These are phyloP conservation scores for Ascochyta fabae DNA, from an alignment of 2,329 filamentous ascomycete species.

Conservation along the genomic window DNA sequence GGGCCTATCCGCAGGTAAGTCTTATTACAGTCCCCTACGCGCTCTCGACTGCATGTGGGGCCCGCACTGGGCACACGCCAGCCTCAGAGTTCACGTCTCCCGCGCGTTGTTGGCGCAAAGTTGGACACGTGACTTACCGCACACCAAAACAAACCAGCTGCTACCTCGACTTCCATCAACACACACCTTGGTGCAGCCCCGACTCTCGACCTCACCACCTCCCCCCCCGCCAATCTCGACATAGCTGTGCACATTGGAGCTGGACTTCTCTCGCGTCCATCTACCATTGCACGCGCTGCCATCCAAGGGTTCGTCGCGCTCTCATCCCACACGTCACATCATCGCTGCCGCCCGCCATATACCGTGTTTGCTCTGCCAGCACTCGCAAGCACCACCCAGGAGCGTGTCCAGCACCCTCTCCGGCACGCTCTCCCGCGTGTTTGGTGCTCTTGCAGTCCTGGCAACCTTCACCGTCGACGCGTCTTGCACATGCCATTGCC, in stretches of 20 bases:
- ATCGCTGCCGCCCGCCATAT: constrained; percentile 39
- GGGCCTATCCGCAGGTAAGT: constrained; percentile 14
- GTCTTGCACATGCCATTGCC: constrained; percentile 21
- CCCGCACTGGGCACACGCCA: constrained; percentile 35
- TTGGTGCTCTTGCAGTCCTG: constrained; percentile 33
- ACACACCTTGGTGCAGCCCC: constrained; percentile 44
- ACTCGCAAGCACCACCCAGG: constrained; percentile 34
- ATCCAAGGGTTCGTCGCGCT: constrained; percentile 40
- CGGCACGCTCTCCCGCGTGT: constrained; percentile 26
- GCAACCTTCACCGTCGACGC: constrained; percentile 28
- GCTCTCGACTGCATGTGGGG: constrained; percentile 35
- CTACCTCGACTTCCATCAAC: constrained; percentile 42
- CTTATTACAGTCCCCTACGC: constrained; percentile 28
- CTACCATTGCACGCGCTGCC: constrained; percentile 31
- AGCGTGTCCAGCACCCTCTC: constrained; percentile 30
- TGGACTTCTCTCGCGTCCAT: constrained; percentile 41
- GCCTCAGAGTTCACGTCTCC: constrained; percentile 39
- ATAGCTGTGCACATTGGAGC: constrained; percentile 40
- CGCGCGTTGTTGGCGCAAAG: constrained; percentile 33
- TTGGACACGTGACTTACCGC: constrained; percentile 20
- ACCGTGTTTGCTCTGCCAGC: constrained; percentile 43
- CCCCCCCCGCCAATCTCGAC: constrained; percentile 20
- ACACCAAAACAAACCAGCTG: constrained; percentile 47
- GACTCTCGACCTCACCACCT: constrained; percentile 28
- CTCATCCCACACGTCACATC: constrained; percentile 38